phyloP scores from a whole-genome alignment of 108 stramenopile species.

The Licmophora abbreviata region DNA sequence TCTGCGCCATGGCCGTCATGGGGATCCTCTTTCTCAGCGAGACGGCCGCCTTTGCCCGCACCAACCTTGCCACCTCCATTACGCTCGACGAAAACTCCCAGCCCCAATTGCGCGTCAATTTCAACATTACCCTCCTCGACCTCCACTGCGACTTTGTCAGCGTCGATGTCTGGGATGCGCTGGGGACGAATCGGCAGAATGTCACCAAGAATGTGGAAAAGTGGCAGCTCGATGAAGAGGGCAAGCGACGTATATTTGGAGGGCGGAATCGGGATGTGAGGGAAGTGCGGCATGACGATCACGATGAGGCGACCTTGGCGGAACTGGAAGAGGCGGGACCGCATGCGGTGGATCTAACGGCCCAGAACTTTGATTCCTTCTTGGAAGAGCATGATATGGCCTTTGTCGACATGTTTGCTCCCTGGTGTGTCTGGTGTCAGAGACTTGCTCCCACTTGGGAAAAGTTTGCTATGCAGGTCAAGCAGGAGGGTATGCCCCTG shows the following conservation, averaged over 20 bases:
- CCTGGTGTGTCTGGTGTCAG: slow-evolving; percentile 97
- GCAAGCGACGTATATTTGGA: slow-evolving; percentile 73
- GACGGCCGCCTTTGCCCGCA: slow-evolving; percentile 83
- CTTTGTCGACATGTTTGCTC: slow-evolving; percentile 89
- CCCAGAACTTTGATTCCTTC: slow-evolving; percentile 52
- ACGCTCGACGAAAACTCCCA: slow-evolving; percentile 84
- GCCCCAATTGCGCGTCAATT: slow-evolving; percentile 83
- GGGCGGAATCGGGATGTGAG: slow-evolving; percentile 89
- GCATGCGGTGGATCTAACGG: slow-evolving; percentile 50
- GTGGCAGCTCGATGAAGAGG: slow-evolving; percentile 88
- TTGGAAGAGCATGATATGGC: slow-evolving; percentile 67
- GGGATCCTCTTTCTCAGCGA: slow-evolving; percentile 86
- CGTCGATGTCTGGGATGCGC: slow-evolving; percentile 88
- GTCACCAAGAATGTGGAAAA: slow-evolving; percentile 97
- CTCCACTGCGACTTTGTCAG: slow-evolving; percentile 86
- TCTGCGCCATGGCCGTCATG: slow-evolving; percentile 82
- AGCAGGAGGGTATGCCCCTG: slow-evolving; percentile 55
- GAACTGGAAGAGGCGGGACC: slow-evolving; percentile 67
- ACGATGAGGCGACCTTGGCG: slow-evolving; percentile 73
- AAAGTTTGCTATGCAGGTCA: slow-evolving; percentile 65
- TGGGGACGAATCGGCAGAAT: slow-evolving; percentile 94
- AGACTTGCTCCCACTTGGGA: slow-evolving; percentile 94
- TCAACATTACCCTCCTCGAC: slow-evolving; percentile 86
- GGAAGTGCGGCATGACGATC: slow-evolving; percentile 83
- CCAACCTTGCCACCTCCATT: slow-evolving; percentile 69